Base-by-base conservation (phyloP, 495 filamentous ascomycete genomes). In the Neurospora sp. region DNA sequence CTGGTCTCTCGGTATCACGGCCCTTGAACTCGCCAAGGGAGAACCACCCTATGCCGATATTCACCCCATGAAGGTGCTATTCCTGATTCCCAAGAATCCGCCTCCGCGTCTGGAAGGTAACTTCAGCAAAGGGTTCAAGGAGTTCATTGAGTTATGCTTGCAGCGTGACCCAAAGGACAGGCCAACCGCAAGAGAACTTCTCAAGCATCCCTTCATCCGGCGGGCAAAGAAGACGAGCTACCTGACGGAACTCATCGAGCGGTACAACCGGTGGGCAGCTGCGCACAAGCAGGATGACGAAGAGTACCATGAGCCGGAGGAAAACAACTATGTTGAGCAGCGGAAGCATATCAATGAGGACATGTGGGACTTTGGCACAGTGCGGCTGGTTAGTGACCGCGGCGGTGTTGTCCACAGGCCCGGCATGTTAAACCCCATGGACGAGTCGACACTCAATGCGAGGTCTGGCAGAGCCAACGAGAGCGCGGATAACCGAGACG, bases 1-100 rank as follows among this genome's bases (percentile, higher is more conserved):
- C 73, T 99, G 96, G 96, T 98, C 96, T 35, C 84, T 99, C n/a
- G 96, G 96, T 12, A 98, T 99, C 78, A 98, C 96, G 0, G 95
- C 96, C 5, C 90, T 99, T 72, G 96, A 99, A 79, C 82, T 99
- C 74, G 95, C 94, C 60, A 91, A 91, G 75, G 96, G 96, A 72
- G 95, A 98, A 79, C 96, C 96, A 16, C 96, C 96, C 0, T 97
- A 98, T 80, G 91, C 95, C 46, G 93, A 97, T 77, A 98, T 98
- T 42, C 96, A 99, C 80, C 96, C 96, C 6, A 99, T 99, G 96
- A 99, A 99, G 79, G 96, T 98, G 14, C 82, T 99, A 37, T 98
- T 99, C 80, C 85, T 98, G 73, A 98, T 99, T 73, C 96, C 96
- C 2, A 98, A 98, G 83, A 97, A 98, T 73, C 88, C 93, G 16